A percentile compares a stretch with the other conserved stretches of the same genome.
Conservation (phyloP, 2,329 filamentous ascomycete species). For the Penicillium sp. region DNA sequence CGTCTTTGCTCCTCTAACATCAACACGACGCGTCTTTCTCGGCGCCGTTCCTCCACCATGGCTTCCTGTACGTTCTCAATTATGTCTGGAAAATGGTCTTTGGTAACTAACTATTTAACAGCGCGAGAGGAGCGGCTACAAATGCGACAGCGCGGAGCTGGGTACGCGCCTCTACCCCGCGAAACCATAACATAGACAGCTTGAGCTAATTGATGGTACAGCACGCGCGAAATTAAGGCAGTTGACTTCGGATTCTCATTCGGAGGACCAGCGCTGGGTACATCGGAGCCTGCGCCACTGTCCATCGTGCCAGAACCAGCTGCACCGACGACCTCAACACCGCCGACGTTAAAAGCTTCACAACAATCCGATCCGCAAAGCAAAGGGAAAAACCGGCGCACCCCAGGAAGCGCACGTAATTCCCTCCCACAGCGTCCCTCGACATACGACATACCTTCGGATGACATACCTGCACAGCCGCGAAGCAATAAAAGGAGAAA, state of each 20-base stretch:
- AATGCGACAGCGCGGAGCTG: slow-evolving; percentile 58
- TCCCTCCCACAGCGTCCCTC: slow-evolving; percentile 31
- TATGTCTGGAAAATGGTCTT: not conserved
- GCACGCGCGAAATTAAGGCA: slow-evolving; percentile 47
- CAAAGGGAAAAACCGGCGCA: slow-evolving; percentile 14
- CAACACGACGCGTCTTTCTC: slow-evolving; percentile 34
- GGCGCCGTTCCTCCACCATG: slow-evolving; percentile 37
- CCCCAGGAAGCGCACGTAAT: slow-evolving; percentile 35
- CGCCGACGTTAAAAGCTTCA: slow-evolving; percentile 13
- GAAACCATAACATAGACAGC: slow-evolving; percentile 24
- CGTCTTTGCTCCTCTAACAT: slow-evolving; percentile 19
- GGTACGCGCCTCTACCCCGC: slow-evolving; percentile 44
- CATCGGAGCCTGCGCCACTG: slow-evolving; percentile 27
- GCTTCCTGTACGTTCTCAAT: slow-evolving; percentile 35
- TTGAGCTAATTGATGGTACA: slow-evolving; percentile 25
- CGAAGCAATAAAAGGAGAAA: slow-evolving; percentile 35
- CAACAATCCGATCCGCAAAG: slow-evolving; percentile 17
- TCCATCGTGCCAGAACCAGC: slow-evolving; percentile 17
- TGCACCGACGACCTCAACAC: slow-evolving; percentile 17
- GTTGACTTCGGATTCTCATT: slow-evolving; percentile 53
- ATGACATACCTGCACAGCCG: slow-evolving; percentile 27
- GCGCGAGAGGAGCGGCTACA: slow-evolving; percentile 55
- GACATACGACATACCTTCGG: slow-evolving; percentile 37
- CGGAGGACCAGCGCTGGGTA: slow-evolving; percentile 29
- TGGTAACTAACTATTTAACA: slow-evolving; percentile 23